Evolutionary conservation across 23 red algal genomes (phyloP).

Genomic region (Gracilaria gracilis): DNA sequence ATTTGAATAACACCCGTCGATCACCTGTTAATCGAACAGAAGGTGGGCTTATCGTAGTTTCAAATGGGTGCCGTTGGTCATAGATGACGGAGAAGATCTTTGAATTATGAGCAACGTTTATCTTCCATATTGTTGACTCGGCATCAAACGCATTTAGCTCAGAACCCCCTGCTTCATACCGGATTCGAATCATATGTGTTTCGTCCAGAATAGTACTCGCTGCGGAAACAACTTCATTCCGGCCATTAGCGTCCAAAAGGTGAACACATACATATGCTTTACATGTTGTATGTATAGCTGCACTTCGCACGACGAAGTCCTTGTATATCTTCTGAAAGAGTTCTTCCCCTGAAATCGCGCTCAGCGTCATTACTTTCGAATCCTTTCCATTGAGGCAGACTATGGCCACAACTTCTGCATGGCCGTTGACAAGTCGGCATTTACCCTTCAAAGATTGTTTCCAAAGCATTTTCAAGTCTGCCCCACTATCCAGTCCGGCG

Average conservation of each 20-base stretch:
- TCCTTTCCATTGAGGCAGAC: slow-evolving; percentile 7
- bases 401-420: slow-evolving; percentile 26
- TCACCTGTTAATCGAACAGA: slow-evolving; percentile 51
- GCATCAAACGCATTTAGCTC: neutral
- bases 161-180: neutral
- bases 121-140: slow-evolving; percentile 7
- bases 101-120: slow-evolving; percentile 10
- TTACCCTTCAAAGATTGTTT: neutral
- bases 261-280: slow-evolving; percentile 27
- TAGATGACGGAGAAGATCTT: slow-evolving; percentile 13
- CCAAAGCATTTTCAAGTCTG: slow-evolving; percentile 17
- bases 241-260: neutral
- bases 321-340: neutral
- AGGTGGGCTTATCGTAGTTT: slow-evolving; percentile 27
- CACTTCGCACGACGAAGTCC: slow-evolving; percentile 12
- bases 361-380: slow-evolving; percentile 3
- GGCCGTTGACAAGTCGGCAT: slow-evolving; percentile 27
- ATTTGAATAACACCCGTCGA: slow-evolving; percentile 45
- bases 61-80: slow-evolving; percentile 15
- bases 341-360: neutral
- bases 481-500: slow-evolving; percentile 4
- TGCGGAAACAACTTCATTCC: neutral
- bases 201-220: neutral
- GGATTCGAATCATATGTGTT: neutral
- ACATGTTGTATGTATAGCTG: neutral